Evolutionary conservation across 2,329 filamentous ascomycete species (phyloP), one percentile per base, ranked within the genome.

Genomic region (Colletotrichum sp.): DNA sequence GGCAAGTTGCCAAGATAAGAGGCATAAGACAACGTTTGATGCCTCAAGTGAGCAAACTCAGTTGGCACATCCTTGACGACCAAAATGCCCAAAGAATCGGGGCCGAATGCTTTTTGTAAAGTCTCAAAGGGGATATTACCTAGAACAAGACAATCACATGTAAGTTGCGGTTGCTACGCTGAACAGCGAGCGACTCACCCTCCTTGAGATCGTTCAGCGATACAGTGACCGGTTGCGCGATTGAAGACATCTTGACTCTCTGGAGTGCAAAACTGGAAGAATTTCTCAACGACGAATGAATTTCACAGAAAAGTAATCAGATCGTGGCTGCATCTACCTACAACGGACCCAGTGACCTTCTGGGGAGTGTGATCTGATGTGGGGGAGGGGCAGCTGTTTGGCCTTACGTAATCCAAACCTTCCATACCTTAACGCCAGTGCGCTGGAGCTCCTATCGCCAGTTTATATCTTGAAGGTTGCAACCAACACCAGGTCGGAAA

Each of bases 1-100:
- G 95, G 90, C 6, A 99, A 89, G 78, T 96, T 96, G 39, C 95
- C 97, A 52, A 99, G 92, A 82, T 98, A 97, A 0, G 95, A 98
- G 6, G 96, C 93, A 83, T 97, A 97, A 0, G 95, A 97, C 8
- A 99, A 89, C 3, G 98, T 90, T 76, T 91, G 90, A 75, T 91
- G 91, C 77, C 97, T 92, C 59, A 98, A 87, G n/a, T 90, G 85
- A 16, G 90, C 85, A 80, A 98, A 99, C 69, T 92, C 88, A 8
- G 89, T 78, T 0, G 96, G 95, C 0, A 99, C 91, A 82, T 96
- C 95, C 82, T 94, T 95, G 64, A 99, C 96, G n/a, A 99, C 88
- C 71, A 99, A 93, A 69, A 99, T 98, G 0, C 97, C 97, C 15
- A 99, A 88, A 3, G 96, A 98, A 30, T 95, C 92, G 2, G 96